A percentile compares a stretch with the other conserved stretches of the same genome.
phyloP scores from a whole-genome alignment of 1,284 basidiomycete species.

The Ganoderma multipileum region DNA sequence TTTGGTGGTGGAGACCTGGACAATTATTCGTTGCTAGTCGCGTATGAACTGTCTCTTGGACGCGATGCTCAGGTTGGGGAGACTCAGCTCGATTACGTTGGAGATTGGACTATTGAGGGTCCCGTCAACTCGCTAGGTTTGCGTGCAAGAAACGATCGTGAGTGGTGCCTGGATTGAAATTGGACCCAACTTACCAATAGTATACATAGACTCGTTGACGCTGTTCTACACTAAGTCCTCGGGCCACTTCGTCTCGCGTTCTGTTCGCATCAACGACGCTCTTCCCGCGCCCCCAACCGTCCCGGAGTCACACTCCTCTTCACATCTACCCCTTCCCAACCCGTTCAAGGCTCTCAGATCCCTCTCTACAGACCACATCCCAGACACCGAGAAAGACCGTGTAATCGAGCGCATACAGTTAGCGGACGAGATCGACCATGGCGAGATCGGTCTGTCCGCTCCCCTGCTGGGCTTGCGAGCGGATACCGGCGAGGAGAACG shows the following conservation, averaged over 20 bases:
- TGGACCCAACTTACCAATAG: not conserved
- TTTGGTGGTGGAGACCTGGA: slow-evolving; percentile 39
- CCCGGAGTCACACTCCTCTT: slow-evolving; percentile 31
- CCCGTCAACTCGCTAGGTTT: slow-evolving; percentile 53
- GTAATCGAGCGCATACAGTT: slow-evolving; percentile 22
- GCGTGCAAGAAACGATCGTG: slow-evolving; percentile 53
- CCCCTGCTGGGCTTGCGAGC: slow-evolving; percentile 45
- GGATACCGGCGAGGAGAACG: slow-evolving; percentile 34
- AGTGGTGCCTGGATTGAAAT: slow-evolving; percentile 29
- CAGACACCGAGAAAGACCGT: slow-evolving; percentile 25
- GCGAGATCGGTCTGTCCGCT: slow-evolving; percentile 40
- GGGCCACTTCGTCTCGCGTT: slow-evolving; percentile 33
- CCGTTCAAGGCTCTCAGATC: slow-evolving; percentile 63
- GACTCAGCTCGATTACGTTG: slow-evolving; percentile 52
- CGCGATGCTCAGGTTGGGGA: slow-evolving; percentile 45
- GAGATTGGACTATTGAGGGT: slow-evolving; percentile 63
- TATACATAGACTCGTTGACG: slow-evolving; percentile 29
- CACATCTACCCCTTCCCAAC: slow-evolving; percentile 51
- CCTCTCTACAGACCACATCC: slow-evolving; percentile 48
- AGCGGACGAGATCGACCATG: slow-evolving; percentile 34
- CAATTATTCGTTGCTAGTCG: slow-evolving; percentile 50
- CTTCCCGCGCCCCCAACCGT: slow-evolving; percentile 18
- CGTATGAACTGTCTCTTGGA: slow-evolving; percentile 53
- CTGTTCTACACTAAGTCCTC: slow-evolving; percentile 36
- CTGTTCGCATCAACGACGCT: slow-evolving; percentile 24